These are phyloP conservation scores for Sherardia arvensis DNA, from an alignment of 257 asterid species.

Conservation along the genomic window DNA sequence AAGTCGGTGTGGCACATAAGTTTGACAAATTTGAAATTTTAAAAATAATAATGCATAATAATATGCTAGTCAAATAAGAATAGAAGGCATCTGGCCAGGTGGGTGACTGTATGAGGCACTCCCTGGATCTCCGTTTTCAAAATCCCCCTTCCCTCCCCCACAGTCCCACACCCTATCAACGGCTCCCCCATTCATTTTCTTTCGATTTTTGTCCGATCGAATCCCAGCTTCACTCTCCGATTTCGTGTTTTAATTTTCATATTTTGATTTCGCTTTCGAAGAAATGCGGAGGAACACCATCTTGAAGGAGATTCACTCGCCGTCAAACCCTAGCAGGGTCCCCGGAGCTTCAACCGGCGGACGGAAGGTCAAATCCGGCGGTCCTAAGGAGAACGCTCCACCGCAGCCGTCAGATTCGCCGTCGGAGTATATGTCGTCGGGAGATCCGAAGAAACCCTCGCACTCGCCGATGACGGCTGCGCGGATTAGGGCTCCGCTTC, in stretches of 20 bases:
- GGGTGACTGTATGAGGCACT: not conserved
- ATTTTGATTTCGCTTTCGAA: not conserved
- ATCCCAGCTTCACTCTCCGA: not conserved
- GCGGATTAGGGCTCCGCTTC: slow-evolving; percentile 73
- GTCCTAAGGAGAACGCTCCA: slow-evolving; percentile 72
- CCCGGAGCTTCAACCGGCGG: slow-evolving; percentile 8
- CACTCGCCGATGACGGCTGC: slow-evolving; percentile 10
- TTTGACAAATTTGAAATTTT: not conserved
- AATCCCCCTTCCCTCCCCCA: not conserved
- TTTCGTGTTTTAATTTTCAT: not conserved
- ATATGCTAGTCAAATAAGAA: no score
- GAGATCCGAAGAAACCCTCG: slow-evolving; percentile 15
- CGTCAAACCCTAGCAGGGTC: slow-evolving; percentile 39
- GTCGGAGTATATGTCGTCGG: slow-evolving; percentile 15
- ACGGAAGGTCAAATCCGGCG: slow-evolving; percentile 42
- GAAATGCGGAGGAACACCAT: slow-evolving; percentile 45
- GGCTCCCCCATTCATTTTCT: slow-evolving; percentile 20
- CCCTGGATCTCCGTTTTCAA: slow-evolving; percentile 8
- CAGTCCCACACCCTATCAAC: no score
- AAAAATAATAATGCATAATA: no score
- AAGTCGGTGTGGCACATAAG: not conserved
- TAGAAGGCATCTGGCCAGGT: not conserved
- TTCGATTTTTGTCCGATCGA: slow-evolving; percentile 18
- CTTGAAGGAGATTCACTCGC: slow-evolving; percentile 35
- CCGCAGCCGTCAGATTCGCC: slow-evolving; percentile 24